Evolutionary conservation across 1,139 yeast species (phyloP), one percentile per base, ranked within the genome.

Genomic region (Saccharomyces pastorianus): DNA sequence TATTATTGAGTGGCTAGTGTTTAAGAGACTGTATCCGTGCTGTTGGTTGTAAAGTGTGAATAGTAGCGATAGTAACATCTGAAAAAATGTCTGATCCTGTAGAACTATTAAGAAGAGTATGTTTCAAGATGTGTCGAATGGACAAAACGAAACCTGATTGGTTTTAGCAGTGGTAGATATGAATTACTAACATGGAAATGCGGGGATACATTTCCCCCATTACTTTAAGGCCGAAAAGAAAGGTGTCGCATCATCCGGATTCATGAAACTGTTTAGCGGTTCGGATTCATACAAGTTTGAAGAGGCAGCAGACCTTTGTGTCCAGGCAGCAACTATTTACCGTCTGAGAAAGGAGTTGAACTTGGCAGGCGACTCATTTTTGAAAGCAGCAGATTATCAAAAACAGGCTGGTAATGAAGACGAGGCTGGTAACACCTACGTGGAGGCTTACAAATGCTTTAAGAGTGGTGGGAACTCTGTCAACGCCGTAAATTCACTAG

Each of bases 401-500:
- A 74, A 80, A 55, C 79, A 83, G 63, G 86, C 91, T 41, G 87
- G 81, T 32, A 83, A 85, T 61, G 85, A 84, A 60, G 96, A 93
- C 64, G 98, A 93, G 64, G 96, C 96, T 2, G 96, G 96, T 11
- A 90, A 88, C 68, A 83, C 95, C 25, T 79, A 86, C 57, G 85
- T 93, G 17, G 99, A 93, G 65, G 96, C 97, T 0, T 93, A 82
- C 75, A 95, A 93, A 69, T 82, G 95, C 46, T 93, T 81, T 72
- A 84, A 86, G 64, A 79, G 82, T 47, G 85, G 84, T 46, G 80
- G 79, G 11, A 76, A 82, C 38, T 93, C 96, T 1, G 74, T 74
- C 1, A 91, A 86, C 56, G 96, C 96, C 2, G 93, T 88, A 26
- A 80, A 83, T 51, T 83, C 90, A 8, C 76, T 93, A 59, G 79